Base-by-base conservation (phyloP, 2,329 filamentous ascomycete species). In the Paramyrothecium sp. region DNA sequence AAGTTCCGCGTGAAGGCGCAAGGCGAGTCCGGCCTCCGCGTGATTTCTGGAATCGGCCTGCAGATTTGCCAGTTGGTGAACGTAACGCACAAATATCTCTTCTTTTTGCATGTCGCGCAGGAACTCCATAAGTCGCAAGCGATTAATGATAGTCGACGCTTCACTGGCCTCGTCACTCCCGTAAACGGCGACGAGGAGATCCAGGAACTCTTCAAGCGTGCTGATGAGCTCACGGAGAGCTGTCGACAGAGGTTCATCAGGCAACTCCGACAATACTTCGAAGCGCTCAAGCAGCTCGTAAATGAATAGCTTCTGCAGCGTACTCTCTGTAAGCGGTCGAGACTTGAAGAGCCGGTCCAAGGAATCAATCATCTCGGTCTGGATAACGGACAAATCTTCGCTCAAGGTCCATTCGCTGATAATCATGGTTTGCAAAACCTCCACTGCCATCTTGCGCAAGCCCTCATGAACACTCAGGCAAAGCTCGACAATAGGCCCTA, bases 341-440 rank as follows among this genome's bases (percentile, higher is more conserved):
- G 89, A 85, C 74, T 97, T 96, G 81, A 97, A 97, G 54, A 97
- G 85, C 22, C 84, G 81, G 69, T 99, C 95, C 55, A 99, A 77
- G 63, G 91, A 96, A 67, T 97, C 94, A 65, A 99, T 97, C 79
- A 98, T 93, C 73, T 97, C 95, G 2, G 92, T 95, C 73, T 98
- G 93, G 54, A 99, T 90, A 51, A 95, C 87, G 2, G 89, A 89
- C 51, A 99, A 77, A 70, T 98, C 94, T 70, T 97, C 91, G 69
- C 92, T 97, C 61, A 99, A 75, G 17, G 92, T 93, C 95, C 95
- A 99, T 74, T 99, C 95, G 75, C 93, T 96, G 63, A 98, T 88
- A 67, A 99, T 96, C 95, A 99, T 99, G 3, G 92, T 96, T 71
- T 97, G 92, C 60, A 99, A 75, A 20, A 99, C 90, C 71, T 97